Evolutionary conservation across 345 rosid genomes (phyloP), one percentile per base, ranked within the genome.

Genomic region (Arabidopsis arenosa): DNA sequence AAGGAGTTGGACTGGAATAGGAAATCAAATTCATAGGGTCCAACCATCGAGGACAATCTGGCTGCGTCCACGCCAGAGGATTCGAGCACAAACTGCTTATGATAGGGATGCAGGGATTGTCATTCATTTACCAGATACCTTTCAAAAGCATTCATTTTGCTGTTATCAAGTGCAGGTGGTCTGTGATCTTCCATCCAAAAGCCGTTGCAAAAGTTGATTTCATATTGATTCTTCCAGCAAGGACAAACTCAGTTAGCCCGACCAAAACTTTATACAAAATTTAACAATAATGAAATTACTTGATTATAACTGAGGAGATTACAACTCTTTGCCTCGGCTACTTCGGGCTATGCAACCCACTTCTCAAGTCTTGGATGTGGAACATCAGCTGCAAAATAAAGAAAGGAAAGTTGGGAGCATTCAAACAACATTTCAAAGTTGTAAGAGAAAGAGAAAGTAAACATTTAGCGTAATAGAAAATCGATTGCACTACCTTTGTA

Each of bases 381-480:
- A 88, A 86, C 90, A 85, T 93, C 68, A 93, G 89, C 98, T 93
- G 84, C 84, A 81, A 45, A 70, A 61, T 4, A 45, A 64, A 33
- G 43, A 17, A 26, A 59, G 41, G 40, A 40, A 51, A 53, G 33
- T 60, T 64, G 36, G 18, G 23, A 48, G 61, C 52, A 21, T 9
- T 48, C n/a, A 52, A 9, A 23, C 40, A 76, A 68, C 5, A 73
- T n/a, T 13, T 23, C n/a, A 2, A 18, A 13, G 14, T 37, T 6
- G 5, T 9, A 43, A 4, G 35, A 41, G 41, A n/a, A 35, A 26
- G 21, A 3, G 17, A 68, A n/a, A 30, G 17, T 5, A 41, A 33
- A 8, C 47, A 9, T 49, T 47, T 37, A 62, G 40, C 12, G 6
- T 15, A 35, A 40, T 0, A 44, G 18, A 39, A 11, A 5, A 18